Percentiles rank a stretch among this genome's conserved stretches.
Conservation (phyloP, 331 rosid species). For the Quercus phellos region DNA sequence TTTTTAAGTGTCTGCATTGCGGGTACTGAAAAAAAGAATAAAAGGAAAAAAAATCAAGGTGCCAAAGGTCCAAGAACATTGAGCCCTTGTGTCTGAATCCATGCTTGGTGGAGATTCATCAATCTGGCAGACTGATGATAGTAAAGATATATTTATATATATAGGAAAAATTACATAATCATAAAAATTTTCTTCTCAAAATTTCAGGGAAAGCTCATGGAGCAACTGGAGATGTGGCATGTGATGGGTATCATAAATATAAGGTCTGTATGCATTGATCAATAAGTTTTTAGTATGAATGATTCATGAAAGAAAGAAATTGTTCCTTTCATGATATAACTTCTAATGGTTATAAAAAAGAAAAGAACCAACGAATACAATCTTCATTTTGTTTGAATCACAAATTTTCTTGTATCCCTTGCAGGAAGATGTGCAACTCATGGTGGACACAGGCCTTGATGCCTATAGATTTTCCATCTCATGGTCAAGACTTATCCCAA, state of each 20-base stretch:
- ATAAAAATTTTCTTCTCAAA: not conserved
- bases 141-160: not conserved
- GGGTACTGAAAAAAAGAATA: not conserved
- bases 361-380: too few relatives aligned
- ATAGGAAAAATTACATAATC: not conserved
- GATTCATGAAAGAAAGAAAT: not conserved
- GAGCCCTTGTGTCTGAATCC: too few relatives aligned
- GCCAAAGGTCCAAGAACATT: not conserved
- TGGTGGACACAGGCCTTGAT: slow-evolving; percentile 44
- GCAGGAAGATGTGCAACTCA: slow-evolving; percentile 53
- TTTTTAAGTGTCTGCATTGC: not conserved
- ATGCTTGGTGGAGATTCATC: too few relatives aligned
- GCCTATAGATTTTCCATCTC: slow-evolving; percentile 50
- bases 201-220: slow-evolving; percentile 33
- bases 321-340: not conserved
- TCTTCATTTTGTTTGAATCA: too few relatives aligned
- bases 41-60: not conserved
- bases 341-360: too few relatives aligned
- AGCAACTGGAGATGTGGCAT: slow-evolving; percentile 62
- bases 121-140: not conserved
- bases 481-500: slow-evolving; percentile 50
- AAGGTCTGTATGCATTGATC: slow-evolving; percentile 34
- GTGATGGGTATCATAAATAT: slow-evolving; percentile 62
- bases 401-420: not conserved
- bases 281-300: not conserved